Evolutionary conservation across 148 eudicot species (phyloP).

Genomic region (Rhododendron molle): DNA sequence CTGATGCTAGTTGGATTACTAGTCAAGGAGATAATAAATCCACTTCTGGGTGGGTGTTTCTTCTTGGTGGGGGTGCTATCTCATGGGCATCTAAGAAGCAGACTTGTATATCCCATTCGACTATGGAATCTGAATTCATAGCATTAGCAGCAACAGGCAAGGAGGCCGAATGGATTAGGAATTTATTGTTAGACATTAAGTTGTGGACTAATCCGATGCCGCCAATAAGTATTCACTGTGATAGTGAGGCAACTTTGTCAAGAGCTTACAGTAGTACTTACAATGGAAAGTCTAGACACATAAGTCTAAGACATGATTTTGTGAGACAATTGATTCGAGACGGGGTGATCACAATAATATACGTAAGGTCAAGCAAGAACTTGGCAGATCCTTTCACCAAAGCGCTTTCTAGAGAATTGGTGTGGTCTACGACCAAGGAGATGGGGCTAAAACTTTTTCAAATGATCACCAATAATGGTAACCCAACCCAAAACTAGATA

Average conservation of each 20-base stretch:
- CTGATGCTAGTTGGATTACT: neutral
- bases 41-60: neutral
- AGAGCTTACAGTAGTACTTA: neutral
- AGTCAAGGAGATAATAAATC: neutral
- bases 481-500: neutral
- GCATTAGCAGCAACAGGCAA: neutral
- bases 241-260: neutral
- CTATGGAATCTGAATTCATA: neutral
- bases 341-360: neutral
- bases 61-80: neutral
- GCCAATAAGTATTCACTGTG: neutral
- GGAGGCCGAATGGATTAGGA: neutral
- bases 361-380: neutral
- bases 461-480: neutral
- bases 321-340: neutral
- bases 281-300: neutral
- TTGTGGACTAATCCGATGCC: neutral
- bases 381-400: neutral
- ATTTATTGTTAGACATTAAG: neutral
- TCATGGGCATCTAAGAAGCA: neutral
- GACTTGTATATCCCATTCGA: neutral
- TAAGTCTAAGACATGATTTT: neutral
- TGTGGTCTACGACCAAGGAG: neutral
- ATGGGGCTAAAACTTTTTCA: neutral
- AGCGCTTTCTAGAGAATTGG: neutral